A percentile compares a stretch with the other conserved stretches of the same genome.
phyloP scores from a whole-genome alignment of 2,329 filamentous ascomycete species.

The Zasmidium citrigriseum region DNA sequence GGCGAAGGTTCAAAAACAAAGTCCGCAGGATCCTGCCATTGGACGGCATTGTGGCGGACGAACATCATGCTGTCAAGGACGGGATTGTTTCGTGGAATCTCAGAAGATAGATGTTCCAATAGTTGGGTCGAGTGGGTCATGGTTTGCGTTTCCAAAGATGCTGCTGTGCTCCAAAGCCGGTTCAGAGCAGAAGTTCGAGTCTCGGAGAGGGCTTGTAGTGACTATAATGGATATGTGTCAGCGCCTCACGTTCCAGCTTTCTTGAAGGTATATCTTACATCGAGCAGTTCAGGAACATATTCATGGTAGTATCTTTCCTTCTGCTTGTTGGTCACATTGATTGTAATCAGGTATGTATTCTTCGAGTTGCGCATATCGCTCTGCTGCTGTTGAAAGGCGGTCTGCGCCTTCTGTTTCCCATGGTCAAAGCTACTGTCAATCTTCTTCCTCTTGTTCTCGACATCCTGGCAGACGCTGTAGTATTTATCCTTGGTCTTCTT shows the following conservation, averaged over 20 bases:
- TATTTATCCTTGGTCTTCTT: constrained; percentile 93
- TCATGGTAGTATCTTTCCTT: constrained; percentile 98
- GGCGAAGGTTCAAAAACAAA: constrained; percentile 91
- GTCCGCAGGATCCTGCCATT: constrained; percentile 81
- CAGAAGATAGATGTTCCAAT: constrained; percentile 70
- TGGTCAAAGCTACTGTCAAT: constrained; percentile 87
- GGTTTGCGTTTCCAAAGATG: constrained; percentile 76
- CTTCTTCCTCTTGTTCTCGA: constrained; percentile 93
- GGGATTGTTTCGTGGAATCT: constrained; percentile 86
- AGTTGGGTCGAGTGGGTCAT: constrained; percentile 72
- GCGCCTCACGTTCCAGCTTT: neutral
- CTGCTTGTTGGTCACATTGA: constrained; percentile 96
- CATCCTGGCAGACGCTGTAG: constrained; percentile 87
- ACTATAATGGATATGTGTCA: constrained; percentile 40
- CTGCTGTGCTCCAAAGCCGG: constrained; percentile 77
- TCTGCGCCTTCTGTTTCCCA: constrained; percentile 83
- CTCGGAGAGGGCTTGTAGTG: constrained; percentile 88
- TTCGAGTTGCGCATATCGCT: constrained; percentile 97
- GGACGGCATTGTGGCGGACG: constrained; percentile 79
- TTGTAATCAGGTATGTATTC: constrained; percentile 94
- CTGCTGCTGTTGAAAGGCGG: constrained; percentile 87
- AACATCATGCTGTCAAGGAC: constrained; percentile 98
- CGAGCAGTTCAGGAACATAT: constrained; percentile 89
- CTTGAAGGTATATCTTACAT: constrained; percentile 56
- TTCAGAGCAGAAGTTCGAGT: constrained; percentile 84